phyloP scores from a whole-genome alignment of 768 basidiomycete species.

The Leucocoprinus sp. region DNA sequence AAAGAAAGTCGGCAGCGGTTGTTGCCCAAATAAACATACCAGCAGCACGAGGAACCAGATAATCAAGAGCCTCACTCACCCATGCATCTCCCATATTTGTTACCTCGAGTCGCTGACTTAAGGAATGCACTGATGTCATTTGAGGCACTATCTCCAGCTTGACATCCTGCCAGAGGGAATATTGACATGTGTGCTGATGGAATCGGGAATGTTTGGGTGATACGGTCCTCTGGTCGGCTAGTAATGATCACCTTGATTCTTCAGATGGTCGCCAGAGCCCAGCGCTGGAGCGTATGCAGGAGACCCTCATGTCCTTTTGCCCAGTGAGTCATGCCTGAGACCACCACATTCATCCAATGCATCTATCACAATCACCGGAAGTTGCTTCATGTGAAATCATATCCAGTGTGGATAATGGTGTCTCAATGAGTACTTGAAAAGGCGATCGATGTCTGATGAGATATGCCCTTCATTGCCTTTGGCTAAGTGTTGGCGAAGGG shows the following conservation, averaged over 20 bases:
- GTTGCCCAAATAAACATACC: constrained; percentile 24
- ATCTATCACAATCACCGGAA: constrained; percentile 21
- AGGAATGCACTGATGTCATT: constrained; percentile 20
- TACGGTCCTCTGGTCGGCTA: constrained; percentile 16
- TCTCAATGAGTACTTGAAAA: constrained; percentile 17
- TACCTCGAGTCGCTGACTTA: constrained; percentile 11
- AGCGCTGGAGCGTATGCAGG: constrained; percentile 16
- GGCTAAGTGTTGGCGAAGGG: too few relatives aligned
- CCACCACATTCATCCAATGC: constrained; percentile 25
- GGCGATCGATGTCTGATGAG: constrained; percentile 9
- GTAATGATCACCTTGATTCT: constrained; percentile 20
- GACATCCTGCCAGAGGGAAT: too few relatives aligned
- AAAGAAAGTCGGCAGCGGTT: constrained; percentile 16
- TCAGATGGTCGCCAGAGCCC: constrained; percentile 14
- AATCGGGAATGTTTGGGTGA: constrained; percentile 8
- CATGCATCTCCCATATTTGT: constrained; percentile 14
- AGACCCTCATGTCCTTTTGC: constrained; percentile 15
- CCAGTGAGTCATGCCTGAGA: constrained; percentile 7
- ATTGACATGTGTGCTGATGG: constrained; percentile 13
- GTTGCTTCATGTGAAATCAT: constrained; percentile 4
- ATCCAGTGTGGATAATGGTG: constrained; percentile 12
- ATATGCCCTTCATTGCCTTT: too few relatives aligned
- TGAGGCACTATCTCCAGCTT: constrained; percentile 15
- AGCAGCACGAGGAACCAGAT: constrained; percentile 19
- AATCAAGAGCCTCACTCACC: constrained; percentile 15